Evolutionary conservation across 2,329 filamentous ascomycete species (phyloP).

Genomic region (Aciculosporium take): DNA sequence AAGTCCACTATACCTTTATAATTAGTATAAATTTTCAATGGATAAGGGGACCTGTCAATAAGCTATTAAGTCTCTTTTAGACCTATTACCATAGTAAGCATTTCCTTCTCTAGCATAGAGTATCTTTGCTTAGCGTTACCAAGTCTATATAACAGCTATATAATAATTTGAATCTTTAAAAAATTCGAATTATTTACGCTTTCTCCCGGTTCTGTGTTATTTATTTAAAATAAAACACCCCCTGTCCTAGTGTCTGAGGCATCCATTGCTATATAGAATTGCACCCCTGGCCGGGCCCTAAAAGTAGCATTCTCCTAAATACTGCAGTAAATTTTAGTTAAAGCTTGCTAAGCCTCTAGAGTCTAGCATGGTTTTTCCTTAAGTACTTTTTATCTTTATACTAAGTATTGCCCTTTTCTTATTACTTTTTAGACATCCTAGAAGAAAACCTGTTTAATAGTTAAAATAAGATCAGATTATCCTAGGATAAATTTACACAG

Average conservation of each 20-base stretch:
- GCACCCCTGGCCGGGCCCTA: neutral
- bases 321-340: neutral
- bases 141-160: neutral
- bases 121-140: too few species aligned
- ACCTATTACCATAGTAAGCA: neutral
- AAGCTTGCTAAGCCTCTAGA: neutral
- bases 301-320: neutral
- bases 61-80: too few species aligned
- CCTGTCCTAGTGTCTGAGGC: neutral
- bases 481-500: neutral
- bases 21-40: neutral
- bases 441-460: neutral
- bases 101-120: neutral
- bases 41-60: neutral
- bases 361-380: too few species aligned
- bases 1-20: neutral
- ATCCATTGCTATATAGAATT: neutral
- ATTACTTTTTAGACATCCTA: neutral
- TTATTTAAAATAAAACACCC: neutral
- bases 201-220: neutral
- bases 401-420: too few species aligned
- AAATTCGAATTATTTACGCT: neutral
- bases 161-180: neutral
- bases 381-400: too few species aligned
- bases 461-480: neutral